Evolutionary conservation across 768 basidiomycete genomes (phyloP), one percentile per base, ranked within the genome.

Genomic region (Collybia sordida): DNA sequence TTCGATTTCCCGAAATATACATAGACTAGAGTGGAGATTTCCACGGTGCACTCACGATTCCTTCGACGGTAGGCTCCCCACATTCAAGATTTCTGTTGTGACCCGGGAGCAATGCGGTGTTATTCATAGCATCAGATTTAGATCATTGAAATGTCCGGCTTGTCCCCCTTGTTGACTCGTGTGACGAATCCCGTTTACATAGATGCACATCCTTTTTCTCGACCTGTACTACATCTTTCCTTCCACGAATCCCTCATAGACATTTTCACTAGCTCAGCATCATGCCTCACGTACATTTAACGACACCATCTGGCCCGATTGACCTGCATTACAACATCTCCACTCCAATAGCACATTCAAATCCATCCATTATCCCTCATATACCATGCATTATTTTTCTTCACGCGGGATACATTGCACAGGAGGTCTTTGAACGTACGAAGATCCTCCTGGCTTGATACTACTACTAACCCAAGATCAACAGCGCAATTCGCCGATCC

Each of bases 401-500:
- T 27, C 60, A 61, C 37, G 53, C 60, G 19, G 58, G 58, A 28
- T 61, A 52, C 27, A 40, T 42, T 27, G 55, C 51, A 24, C 58
- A 61, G 27, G 60, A 59, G 42, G 41, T 57, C 3, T 61, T 61
- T 28, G 60, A 61, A 54, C 34, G 60, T 61, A 38, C 15, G 52
- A 24, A 6, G 4, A n/a, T 14, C 27, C 14, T 6, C 14, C 4
- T 45, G 4, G 5, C 19, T 39, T 6, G 22, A n/a, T 9, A 18
- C 28, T 17, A 23, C 19, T 7, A 11, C n/a, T 11, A 17, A 23
- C 19, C 15, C 43, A 6, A 45, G 34, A 34, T 2, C 44, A 12
- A 31, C 46, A 64, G 63, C 47, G 9, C 64, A 65, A 41, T 65
- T 62, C 44, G 52, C 45, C 14, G 64, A 68, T 46, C 53, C 62